phyloP scores from a whole-genome alignment of 768 basidiomycete genomes.

The Candolleomyces aberdarensis region DNA sequence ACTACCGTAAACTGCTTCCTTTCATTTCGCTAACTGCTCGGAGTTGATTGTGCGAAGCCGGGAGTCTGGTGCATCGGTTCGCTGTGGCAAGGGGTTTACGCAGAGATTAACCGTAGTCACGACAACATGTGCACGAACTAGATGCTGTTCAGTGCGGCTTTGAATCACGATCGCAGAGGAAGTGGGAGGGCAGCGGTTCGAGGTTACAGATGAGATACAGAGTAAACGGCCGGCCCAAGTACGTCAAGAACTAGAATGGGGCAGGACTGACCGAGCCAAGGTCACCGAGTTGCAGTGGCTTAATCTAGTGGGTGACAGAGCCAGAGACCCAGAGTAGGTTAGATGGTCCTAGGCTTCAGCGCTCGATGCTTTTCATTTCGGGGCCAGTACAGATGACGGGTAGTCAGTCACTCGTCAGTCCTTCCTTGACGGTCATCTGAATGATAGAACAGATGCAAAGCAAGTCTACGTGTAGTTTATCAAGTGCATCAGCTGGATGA shows the following conservation, averaged over 20 bases:
- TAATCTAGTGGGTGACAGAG: background rate
- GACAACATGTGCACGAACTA: background rate
- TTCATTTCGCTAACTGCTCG: conserved; percentile 3
- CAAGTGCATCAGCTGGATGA: background rate
- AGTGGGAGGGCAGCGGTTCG: background rate
- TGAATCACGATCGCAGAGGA: background rate
- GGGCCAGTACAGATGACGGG: background rate
- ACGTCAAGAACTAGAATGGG: background rate
- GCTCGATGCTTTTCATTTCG: background rate
- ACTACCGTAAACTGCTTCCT: conserved; percentile 3
- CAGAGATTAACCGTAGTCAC: background rate
- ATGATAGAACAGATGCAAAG: background rate
- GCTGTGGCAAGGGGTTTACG: background rate
- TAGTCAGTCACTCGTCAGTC: background rate
- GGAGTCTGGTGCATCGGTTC: background rate
- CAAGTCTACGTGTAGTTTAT: background rate
- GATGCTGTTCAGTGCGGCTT: background rate
- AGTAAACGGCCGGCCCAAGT: background rate
- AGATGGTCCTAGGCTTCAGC: background rate
- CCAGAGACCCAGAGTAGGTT: background rate
- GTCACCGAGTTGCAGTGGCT: background rate
- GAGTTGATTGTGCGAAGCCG: background rate
- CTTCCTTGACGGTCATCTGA: conserved; percentile 1
- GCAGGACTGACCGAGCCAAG: background rate
- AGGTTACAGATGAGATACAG: background rate